Evolutionary conservation across 495 filamentous ascomycete species (phyloP).

Genomic region (Neurospora sp.): DNA sequence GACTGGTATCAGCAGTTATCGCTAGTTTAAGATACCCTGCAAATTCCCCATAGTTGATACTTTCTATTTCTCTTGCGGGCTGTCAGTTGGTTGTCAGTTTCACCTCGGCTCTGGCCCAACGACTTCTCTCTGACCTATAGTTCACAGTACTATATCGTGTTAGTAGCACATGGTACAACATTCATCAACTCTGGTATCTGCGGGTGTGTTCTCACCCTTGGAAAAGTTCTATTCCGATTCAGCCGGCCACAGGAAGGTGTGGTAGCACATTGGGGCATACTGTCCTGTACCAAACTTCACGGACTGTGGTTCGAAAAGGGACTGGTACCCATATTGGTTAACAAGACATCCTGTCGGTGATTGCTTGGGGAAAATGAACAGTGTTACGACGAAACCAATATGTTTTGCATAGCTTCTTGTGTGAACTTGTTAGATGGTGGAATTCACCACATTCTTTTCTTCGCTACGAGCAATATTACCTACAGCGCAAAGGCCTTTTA

Average conservation of each 20-base stretch:
- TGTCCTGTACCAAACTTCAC: not conserved
- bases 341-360: not conserved
- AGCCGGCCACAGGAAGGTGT: not conserved
- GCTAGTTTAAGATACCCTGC: not conserved
- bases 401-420: not conserved
- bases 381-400: not conserved
- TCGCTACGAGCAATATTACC: not conserved
- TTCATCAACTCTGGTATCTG: not conserved
- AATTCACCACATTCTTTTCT: not conserved
- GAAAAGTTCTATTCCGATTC: not conserved
- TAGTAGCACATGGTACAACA: not conserved
- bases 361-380: not conserved
- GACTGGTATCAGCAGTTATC: not conserved
- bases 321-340: not conserved
- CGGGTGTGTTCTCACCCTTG: not conserved
- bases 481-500: not conserved
- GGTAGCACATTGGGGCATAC: not conserved
- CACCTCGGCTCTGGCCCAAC: not conserved
- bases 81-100: not conserved
- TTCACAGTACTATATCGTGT: not conserved
- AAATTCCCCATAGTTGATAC: not conserved
- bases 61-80: not conserved
- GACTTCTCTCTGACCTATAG: not conserved
- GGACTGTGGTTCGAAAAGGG: not conserved
- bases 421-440: not conserved